phyloP scores from a whole-genome alignment of 2,329 filamentous ascomycete species.

The Monosporascus sp. region DNA sequence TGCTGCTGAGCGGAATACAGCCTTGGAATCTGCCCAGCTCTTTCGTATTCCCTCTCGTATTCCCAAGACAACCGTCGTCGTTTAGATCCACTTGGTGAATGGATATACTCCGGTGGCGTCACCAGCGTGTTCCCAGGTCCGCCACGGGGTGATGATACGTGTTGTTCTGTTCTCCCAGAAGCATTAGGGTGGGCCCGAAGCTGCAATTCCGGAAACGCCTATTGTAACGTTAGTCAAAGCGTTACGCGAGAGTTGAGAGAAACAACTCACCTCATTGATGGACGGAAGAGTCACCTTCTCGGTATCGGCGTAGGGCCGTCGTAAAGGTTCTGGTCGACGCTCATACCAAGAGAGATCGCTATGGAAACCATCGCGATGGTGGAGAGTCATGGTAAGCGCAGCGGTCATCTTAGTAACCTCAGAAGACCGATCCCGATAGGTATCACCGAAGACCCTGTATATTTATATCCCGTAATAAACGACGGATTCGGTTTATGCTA shows the following conservation, averaged over 20 bases:
- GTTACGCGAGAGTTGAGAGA: background rate
- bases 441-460: slow-evolving; percentile 24
- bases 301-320: slow-evolving; percentile 32
- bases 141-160: slow-evolving; percentile 30
- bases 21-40: slow-evolving; percentile 42
- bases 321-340: slow-evolving; percentile 29
- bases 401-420: slow-evolving; percentile 39
- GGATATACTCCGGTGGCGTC: slow-evolving; percentile 43
- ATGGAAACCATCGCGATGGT: slow-evolving; percentile 36
- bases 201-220: slow-evolving; percentile 44
- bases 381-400: slow-evolving; percentile 43
- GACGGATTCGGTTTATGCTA: background rate
- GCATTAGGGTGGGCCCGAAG: slow-evolving; percentile 29
- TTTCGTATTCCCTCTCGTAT: slow-evolving; percentile 33
- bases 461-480: slow-evolving; percentile 38
- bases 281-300: slow-evolving; percentile 44
- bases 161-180: slow-evolving; percentile 25
- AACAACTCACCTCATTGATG: slow-evolving; percentile 43
- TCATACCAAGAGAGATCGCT: slow-evolving; percentile 37
- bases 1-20: slow-evolving; percentile 35
- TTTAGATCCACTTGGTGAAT: slow-evolving; percentile 46
- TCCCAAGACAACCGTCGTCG: slow-evolving; percentile 42
- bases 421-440: slow-evolving; percentile 12
- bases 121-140: slow-evolving; percentile 21
- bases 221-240: slow-evolving; percentile 11